Percentiles rank a stretch among this genome's conserved stretches.
phyloP scores from a whole-genome alignment of 2,329 filamentous ascomycete species.

The Fusarium longipes region DNA sequence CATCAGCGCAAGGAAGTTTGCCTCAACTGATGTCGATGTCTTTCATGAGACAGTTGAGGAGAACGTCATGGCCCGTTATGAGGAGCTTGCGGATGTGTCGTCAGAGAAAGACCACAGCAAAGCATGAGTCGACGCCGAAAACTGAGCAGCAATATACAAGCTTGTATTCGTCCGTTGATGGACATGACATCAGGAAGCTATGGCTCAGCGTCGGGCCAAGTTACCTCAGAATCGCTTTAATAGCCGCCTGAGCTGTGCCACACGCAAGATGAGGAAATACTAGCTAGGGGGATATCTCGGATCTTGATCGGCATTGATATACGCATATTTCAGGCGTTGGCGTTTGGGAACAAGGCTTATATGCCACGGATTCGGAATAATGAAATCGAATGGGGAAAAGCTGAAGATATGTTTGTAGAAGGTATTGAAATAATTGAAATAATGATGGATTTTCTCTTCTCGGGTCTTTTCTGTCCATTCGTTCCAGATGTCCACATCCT shows the following conservation, averaged over 20 bases:
- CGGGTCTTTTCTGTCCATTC: not conserved
- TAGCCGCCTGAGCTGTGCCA: slow-evolving; percentile 13
- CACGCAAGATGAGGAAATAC: slow-evolving; percentile 35
- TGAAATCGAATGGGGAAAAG: not conserved
- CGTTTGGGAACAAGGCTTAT: slow-evolving; percentile 8
- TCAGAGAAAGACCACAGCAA: slow-evolving; percentile 31
- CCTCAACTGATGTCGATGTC: slow-evolving; percentile 66
- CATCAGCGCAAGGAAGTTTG: slow-evolving; percentile 79
- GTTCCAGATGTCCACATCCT: slow-evolving; percentile 2
- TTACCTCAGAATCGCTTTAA: slow-evolving; percentile 4
- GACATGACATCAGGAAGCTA: not conserved
- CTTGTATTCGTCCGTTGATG: not conserved
- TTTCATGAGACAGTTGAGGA: slow-evolving; percentile 64
- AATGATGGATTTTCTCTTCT: slow-evolving; percentile 3
- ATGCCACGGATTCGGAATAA: not conserved
- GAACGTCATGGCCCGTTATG: slow-evolving; percentile 61
- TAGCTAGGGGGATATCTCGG: slow-evolving; percentile 44
- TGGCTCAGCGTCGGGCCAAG: not conserved
- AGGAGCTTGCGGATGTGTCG: slow-evolving; percentile 48
- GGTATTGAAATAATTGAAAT: slow-evolving; percentile 12
- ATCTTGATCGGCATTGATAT: slow-evolving; percentile 42
- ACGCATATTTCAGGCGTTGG: slow-evolving; percentile 22
- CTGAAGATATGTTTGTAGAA: not conserved
- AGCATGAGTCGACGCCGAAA: slow-evolving; percentile 22
- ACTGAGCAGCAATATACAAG: not conserved